Conservation (phyloP, 176 grass and related monocot species). For the Hordeum vulgare region DNA sequence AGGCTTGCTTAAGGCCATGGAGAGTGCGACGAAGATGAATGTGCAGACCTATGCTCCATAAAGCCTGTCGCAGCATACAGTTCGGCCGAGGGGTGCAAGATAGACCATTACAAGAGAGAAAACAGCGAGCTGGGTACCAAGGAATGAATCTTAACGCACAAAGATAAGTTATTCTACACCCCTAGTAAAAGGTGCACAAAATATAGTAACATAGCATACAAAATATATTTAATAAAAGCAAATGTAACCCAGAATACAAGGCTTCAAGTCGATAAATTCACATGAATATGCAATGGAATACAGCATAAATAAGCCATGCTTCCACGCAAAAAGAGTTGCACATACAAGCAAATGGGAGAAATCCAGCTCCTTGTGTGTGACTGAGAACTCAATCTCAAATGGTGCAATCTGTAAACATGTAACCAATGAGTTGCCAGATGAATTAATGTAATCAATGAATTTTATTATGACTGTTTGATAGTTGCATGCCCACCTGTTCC, state of each 20-base stretch:
- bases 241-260: not conserved
- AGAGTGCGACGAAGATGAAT: too few relatives aligned
- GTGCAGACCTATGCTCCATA: too few relatives aligned
- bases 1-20: too few relatives aligned
- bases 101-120: too few relatives aligned
- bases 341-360: conserved; percentile 97
- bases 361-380: conserved; percentile 96
- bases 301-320: conserved; percentile 9
- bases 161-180: too few relatives aligned
- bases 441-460: conserved; percentile 11
- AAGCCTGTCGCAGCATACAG: too few relatives aligned
- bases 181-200: too few relatives aligned
- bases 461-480: not conserved
- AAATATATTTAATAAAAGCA: not conserved
- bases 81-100: too few relatives aligned
- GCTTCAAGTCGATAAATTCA: not conserved
- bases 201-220: too few relatives aligned
- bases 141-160: too few relatives aligned
- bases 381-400: conserved; percentile 90
- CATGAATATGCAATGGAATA: conserved; percentile 5
- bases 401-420: conserved; percentile 66
- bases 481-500: conserved; percentile 62
- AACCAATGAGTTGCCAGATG: conserved; percentile 18
- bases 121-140: too few relatives aligned
- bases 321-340: conserved; percentile 15